Conservation (phyloP, 2,329 filamentous ascomycete genomes). For the Monosporascus sp. region DNA sequence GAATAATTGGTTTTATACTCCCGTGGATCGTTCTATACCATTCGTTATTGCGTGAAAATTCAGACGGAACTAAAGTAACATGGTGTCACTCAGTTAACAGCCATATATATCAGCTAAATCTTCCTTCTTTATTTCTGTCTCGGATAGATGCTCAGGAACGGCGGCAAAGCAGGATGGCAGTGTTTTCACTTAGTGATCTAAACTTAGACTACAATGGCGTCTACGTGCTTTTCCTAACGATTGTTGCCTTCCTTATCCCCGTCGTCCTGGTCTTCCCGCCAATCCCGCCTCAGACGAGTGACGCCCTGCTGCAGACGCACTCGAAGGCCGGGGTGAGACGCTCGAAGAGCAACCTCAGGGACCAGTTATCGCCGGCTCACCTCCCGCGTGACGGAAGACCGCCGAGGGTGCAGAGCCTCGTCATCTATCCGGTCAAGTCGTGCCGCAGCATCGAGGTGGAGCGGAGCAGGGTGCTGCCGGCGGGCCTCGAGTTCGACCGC, state of each 20-base stretch:
- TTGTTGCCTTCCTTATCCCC: slow-evolving; percentile 46
- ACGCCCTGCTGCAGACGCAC: slow-evolving; percentile 53
- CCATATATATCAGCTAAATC: too few relatives aligned
- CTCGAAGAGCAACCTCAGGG: slow-evolving; percentile 32
- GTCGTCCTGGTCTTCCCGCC: slow-evolving; percentile 52
- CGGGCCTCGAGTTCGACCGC: slow-evolving; percentile 74
- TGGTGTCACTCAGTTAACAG: too few relatives aligned
- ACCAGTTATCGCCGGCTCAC: slow-evolving; percentile 17
- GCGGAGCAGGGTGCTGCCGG: slow-evolving; percentile 57
- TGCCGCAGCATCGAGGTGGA: slow-evolving; percentile 72
- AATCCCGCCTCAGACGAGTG: slow-evolving; percentile 45
- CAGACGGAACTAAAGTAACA: too few relatives aligned
- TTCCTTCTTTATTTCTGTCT: too few relatives aligned
- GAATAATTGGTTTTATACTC: too few relatives aligned
- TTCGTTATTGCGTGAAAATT: too few relatives aligned
- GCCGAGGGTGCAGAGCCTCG: slow-evolving; percentile 55
- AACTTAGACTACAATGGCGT: slow-evolving; percentile 20
- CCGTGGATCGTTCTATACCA: too few relatives aligned
- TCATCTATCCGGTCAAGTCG: slow-evolving; percentile 80
- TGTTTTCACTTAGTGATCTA: slow-evolving; percentile 11
- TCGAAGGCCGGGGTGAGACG: slow-evolving; percentile 39
- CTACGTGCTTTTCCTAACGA: slow-evolving; percentile 21
- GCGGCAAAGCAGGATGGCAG: slow-evolving; percentile 8
- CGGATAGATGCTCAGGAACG: not conserved
- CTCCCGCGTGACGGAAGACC: slow-evolving; percentile 14